Evolutionary conservation across 1,284 basidiomycete genomes (phyloP), one percentile per base, ranked within the genome.

Genomic region (Sporisorium iseilematis-ciliati): DNA sequence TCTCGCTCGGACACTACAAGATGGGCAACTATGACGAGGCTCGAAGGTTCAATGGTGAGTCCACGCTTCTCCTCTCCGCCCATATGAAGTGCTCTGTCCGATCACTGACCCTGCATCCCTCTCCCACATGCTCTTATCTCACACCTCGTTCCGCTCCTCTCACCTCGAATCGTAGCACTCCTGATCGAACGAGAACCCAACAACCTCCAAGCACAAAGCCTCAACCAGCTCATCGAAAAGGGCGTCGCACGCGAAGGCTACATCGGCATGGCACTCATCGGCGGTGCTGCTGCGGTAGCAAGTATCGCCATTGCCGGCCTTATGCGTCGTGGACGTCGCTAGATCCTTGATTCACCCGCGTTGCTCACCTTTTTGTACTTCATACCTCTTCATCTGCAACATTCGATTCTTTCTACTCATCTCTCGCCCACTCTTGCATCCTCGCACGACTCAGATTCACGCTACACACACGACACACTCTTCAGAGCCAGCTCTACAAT

Each of bases 1-100:
- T 99, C 53, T 93, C 94, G 1, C 88, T 99, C 12, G 97, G 97
- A 0, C 92, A 99, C 86, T 98, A 94, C 87, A 99, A 99, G 89
- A 92, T 98, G 89, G 91, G 92, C 35, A 96, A 98, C 86, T 98
- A 92, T 84, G 92, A 93, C 41, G 94, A 98, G 85, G 94, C 95
- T 2, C 91, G 90, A 86, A 91, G 90, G 71, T 99, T 98, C 86
- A 98, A 97, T 85, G 91, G 95, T 97, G 57, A 71, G 91, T 33
- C 4, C 11, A 52, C 3, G 7, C 12, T n/a, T n/a, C n/a, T n/a
- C n/a, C n/a, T n/a, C n/a, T n/a, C n/a, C n/a, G n/a, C n/a, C n/a
- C n/a, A n/a, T n/a, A n/a, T n/a, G n/a, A n/a, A n/a, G n/a, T 12
- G n/a, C 35, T 12, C 16, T 16, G n/a, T 5, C 14, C 14, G 18